A percentile compares a stretch with the other conserved stretches of the same genome.
These are phyloP conservation scores for Phoma sp. DNA, from an alignment of 2,329 filamentous ascomycete species.

Conservation along the genomic window DNA sequence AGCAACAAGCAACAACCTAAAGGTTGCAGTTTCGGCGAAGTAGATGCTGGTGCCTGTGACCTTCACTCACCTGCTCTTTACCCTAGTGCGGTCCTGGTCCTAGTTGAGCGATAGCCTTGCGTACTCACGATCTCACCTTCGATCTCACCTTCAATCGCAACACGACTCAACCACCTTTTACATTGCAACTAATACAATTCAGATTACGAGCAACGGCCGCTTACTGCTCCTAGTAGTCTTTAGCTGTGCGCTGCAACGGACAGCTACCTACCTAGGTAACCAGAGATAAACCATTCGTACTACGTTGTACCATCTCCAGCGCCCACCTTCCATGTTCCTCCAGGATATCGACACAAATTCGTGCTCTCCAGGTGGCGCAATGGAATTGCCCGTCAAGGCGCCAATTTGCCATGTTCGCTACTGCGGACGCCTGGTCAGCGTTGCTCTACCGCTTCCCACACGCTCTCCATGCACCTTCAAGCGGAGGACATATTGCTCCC, in stretches of 20 bases:
- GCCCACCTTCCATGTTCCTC: not conserved
- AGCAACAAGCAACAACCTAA: too few relatives aligned
- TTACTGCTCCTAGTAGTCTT: too few relatives aligned
- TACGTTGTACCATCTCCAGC: not conserved
- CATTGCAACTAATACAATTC: not conserved
- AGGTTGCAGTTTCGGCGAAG: not conserved
- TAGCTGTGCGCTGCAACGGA: not conserved
- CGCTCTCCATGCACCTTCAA: not conserved
- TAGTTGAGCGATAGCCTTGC: not conserved
- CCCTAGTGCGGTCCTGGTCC: not conserved
- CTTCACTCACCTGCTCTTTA: constrained; percentile 1
- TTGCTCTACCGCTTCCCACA: not conserved
- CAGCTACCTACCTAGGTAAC: not conserved
- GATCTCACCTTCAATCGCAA: not conserved
- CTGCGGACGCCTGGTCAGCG: constrained; percentile 1
- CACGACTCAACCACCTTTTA: not conserved
- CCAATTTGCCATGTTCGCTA: not conserved
- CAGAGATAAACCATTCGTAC: too few relatives aligned
- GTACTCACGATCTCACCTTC: not conserved
- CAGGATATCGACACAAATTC: not conserved
- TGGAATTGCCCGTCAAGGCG: not conserved
- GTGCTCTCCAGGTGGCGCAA: not conserved
- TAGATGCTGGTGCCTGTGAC: not conserved
- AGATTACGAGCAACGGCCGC: not conserved
- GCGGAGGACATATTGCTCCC: not conserved